These are phyloP conservation scores for Xylaria sp. DNA, from an alignment of 2,329 filamentous ascomycete species.

Conservation along the genomic window DNA sequence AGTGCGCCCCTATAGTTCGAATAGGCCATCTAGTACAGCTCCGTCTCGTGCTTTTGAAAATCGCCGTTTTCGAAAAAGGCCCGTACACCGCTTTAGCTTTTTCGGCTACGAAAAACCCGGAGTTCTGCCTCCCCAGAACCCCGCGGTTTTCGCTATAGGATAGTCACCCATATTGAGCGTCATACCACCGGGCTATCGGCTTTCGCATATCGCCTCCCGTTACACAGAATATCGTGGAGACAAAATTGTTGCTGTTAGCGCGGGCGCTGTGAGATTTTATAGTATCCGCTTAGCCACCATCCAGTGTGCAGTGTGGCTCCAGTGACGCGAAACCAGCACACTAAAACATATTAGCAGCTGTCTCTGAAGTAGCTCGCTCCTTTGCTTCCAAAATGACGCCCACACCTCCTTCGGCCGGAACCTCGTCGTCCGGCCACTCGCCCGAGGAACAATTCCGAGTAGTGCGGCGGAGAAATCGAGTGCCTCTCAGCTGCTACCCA, in stretches of 20 bases:
- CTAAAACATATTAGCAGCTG: constrained; percentile 24
- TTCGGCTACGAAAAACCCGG: neutral
- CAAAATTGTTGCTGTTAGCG: constrained; percentile 29
- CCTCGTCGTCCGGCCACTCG: constrained; percentile 80
- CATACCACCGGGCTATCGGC: neutral
- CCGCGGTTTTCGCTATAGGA: neutral
- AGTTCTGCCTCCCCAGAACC: constrained; percentile 1
- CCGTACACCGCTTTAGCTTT: constrained; percentile 3
- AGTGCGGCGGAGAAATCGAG: constrained; percentile 89
- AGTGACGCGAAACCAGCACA: constrained; percentile 35
- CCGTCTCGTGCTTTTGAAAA: neutral
- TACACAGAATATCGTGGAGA: constrained; percentile 4
- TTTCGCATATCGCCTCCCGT: constrained; percentile 1
- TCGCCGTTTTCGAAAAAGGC: constrained; percentile 5
- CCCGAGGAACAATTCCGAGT: constrained; percentile 89
- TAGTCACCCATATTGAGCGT: neutral
- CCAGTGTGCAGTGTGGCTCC: constrained; percentile 37
- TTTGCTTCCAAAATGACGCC: constrained; percentile 69
- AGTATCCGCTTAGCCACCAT: constrained; percentile 40
- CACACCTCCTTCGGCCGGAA: constrained; percentile 80
- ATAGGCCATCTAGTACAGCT: constrained; percentile 4
- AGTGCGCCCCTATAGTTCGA: neutral
- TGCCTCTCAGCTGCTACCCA: constrained; percentile 90
- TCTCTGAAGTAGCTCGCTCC: constrained; percentile 8
- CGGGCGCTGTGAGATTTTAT: constrained; percentile 40